Conservation (phyloP, 2,329 filamentous ascomycete genomes). For the Botrytis paeoniae region DNA sequence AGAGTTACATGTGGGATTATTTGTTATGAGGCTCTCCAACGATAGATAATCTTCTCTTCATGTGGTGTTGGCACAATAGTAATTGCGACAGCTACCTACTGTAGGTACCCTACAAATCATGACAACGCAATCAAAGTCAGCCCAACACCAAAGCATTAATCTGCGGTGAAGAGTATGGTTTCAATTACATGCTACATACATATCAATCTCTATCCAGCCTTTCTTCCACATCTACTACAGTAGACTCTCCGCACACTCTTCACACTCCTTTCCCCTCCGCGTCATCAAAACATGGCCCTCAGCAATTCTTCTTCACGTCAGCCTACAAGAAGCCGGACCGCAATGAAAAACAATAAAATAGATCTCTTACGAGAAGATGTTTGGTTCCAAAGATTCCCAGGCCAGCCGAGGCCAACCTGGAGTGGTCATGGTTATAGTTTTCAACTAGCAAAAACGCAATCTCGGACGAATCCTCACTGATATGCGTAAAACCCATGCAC, state of each 20-base stretch:
- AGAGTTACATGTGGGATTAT: background rate
- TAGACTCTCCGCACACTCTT: no score
- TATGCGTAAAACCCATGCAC: conserved; percentile 59
- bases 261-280: no score
- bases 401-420: conserved; percentile 63
- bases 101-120: background rate
- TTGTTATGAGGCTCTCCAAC: background rate
- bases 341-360: conserved; percentile 49
- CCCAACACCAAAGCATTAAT: background rate
- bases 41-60: background rate
- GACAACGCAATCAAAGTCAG: background rate
- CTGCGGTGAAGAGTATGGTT: background rate
- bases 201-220: background rate
- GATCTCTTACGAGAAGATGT: conserved; percentile 38
- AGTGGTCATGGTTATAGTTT: conserved; percentile 64
- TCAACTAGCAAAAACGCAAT: conserved; percentile 77
- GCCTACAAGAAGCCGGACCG: conserved; percentile 43
- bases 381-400: conserved; percentile 75
- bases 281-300: background rate
- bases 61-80: background rate
- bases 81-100: background rate
- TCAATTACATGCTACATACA: background rate
- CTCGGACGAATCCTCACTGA: conserved; percentile 87
- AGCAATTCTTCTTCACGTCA: conserved; percentile 49
- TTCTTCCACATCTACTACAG: background rate